Conservation (phyloP, 108 stramenopile genomes). For the Mayamaea pseudoterrestris region DNA sequence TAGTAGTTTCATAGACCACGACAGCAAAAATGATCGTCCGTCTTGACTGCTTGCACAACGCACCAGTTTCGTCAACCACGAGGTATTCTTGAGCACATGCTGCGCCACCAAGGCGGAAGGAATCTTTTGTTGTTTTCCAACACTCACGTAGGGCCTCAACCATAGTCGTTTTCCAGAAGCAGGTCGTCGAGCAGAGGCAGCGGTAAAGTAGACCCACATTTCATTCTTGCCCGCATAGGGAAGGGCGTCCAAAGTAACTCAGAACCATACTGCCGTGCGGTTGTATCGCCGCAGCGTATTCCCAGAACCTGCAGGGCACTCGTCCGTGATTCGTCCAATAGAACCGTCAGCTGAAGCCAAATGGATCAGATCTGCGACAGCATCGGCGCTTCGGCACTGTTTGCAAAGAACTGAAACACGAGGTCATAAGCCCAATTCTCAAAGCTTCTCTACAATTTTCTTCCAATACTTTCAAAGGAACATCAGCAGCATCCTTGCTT, state of each 20-base stretch:
- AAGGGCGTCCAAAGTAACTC: constrained; percentile 22
- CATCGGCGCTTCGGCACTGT: neutral
- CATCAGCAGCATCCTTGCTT: constrained; percentile 47
- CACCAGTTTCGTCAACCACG: too few species aligned
- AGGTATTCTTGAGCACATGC: constrained; percentile 21
- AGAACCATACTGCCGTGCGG: constrained; percentile 21
- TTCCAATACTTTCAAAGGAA: constrained; percentile 39
- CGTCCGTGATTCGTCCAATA: neutral
- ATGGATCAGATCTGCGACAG: constrained; percentile 10
- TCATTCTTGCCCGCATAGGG: constrained; percentile 32
- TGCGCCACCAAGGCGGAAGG: constrained; percentile 18
- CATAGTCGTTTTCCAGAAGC: constrained; percentile 27
- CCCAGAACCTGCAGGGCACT: constrained; percentile 45
- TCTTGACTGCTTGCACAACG: too few species aligned
- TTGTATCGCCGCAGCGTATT: constrained; percentile 52
- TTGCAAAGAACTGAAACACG: constrained; percentile 10
- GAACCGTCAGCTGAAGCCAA: neutral
- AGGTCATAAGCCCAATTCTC: constrained; percentile 12
- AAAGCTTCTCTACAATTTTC: constrained; percentile 45
- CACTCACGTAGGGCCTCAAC: constrained; percentile 45
- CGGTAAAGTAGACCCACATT: too few species aligned
- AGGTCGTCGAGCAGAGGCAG: constrained; percentile 40
- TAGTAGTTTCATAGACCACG: constrained; percentile 49
- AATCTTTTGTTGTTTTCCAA: neutral
- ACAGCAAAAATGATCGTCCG: too few species aligned